A percentile compares a stretch with the other conserved stretches of the same genome.
Evolutionary conservation across 352 stramenopile genomes (phyloP).

Genomic region (Thraustotheca clavata): DNA sequence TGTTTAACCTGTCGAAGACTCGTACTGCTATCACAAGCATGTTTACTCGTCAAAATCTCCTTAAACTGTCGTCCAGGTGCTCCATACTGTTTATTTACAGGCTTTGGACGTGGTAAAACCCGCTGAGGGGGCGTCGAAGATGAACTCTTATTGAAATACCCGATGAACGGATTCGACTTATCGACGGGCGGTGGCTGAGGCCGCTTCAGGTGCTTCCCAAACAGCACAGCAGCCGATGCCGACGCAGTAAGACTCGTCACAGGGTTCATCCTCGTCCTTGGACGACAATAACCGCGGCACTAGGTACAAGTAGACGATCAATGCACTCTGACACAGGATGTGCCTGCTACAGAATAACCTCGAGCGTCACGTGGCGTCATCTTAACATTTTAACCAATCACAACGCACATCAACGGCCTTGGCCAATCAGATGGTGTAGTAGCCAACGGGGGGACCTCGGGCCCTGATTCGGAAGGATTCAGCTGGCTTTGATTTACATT

Average conservation of each 20-base stretch:
- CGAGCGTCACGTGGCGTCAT: neutral
- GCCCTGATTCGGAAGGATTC: no score
- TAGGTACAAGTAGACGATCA: neutral
- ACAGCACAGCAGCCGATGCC: conserved; percentile 11
- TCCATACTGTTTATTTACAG: conserved; percentile 1
- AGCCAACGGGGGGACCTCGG: no score
- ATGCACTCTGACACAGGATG: neutral
- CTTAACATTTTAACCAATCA: neutral
- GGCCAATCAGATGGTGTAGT: neutral
- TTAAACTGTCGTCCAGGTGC: no score
- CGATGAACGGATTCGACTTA: conserved; percentile 84
- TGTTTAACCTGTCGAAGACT: neutral
- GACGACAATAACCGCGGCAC: neutral
- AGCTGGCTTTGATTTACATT: no score
- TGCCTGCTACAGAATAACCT: neutral
- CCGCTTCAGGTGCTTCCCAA: conserved; percentile 9
- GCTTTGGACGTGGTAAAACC: neutral
- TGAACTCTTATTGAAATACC: conserved; percentile 64
- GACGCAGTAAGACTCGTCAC: conserved; percentile 12
- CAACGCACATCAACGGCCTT: neutral
- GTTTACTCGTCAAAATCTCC: no score
- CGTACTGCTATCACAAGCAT: neutral
- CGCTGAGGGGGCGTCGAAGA: neutral
- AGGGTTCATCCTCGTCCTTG: conserved; percentile 19
- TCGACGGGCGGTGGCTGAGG: conserved; percentile 35